phyloP scores from a whole-genome alignment of 345 rosid genomes.

The Theobroma cacao region DNA sequence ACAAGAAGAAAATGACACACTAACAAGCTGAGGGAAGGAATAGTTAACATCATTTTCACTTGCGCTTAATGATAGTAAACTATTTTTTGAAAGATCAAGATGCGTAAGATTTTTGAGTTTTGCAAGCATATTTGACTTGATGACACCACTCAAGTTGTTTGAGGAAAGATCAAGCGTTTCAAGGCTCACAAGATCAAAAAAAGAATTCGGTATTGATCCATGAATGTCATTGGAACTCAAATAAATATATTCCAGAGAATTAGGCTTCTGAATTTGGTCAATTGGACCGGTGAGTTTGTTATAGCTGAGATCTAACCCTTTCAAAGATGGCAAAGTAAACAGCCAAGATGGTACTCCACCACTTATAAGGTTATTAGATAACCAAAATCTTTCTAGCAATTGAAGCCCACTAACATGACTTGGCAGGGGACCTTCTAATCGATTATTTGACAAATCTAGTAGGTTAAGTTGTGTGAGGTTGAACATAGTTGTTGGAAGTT shows the following conservation, averaged over 20 bases:
- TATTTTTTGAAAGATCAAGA: background rate
- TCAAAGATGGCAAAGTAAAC: background rate
- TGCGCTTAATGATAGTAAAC: background rate
- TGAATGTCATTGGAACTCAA: background rate
- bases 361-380: background rate
- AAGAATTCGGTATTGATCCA: background rate
- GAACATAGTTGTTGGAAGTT: too few relatives aligned
- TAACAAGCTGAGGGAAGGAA: background rate
- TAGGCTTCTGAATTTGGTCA: background rate
- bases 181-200: background rate
- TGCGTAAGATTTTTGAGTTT: background rate
- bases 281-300: background rate
- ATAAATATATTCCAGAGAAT: background rate
- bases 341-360: background rate
- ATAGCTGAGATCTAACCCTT: background rate
- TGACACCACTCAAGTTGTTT: background rate
- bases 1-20: background rate
- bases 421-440: background rate
- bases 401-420: background rate
- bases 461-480: too few relatives aligned
- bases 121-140: background rate
- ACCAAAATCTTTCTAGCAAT: background rate
- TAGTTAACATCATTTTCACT: background rate
- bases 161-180: background rate
- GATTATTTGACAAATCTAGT: background rate